These are phyloP conservation scores for Volvox africanus DNA, from an alignment of 139 green algal genomes.

Conservation along the genomic window DNA sequence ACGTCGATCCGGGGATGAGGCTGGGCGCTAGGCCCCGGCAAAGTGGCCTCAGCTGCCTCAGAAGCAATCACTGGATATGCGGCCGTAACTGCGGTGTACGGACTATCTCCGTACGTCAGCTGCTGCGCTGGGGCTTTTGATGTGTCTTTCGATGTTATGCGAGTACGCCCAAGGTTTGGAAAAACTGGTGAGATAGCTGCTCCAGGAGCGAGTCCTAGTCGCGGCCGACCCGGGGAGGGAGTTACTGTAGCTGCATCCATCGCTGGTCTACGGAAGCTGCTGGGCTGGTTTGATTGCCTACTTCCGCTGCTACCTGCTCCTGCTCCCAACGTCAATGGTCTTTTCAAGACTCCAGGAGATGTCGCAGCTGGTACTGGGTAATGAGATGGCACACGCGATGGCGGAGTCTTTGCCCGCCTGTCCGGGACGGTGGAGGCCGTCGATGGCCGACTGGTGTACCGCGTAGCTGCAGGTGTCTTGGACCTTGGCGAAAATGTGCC, in stretches of 20 bases:
- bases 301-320: too few relatives aligned
- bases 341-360: not conserved
- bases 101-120: not conserved
- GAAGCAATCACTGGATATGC: not conserved
- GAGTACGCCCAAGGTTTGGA: not conserved
- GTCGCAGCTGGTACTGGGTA: not conserved
- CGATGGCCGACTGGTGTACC: not conserved
- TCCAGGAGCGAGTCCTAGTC: not conserved
- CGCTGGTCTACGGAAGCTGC: too few relatives aligned
- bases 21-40: not conserved
- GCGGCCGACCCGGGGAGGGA: not conserved
- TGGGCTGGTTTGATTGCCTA: too few relatives aligned
- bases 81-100: not conserved
- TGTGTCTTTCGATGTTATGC: not conserved
- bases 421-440: not conserved
- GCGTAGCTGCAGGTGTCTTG: slow-evolving; percentile 11
- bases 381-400: not conserved
- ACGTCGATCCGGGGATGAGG: not conserved
- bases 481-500: not conserved
- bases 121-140: not conserved
- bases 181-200: not conserved
- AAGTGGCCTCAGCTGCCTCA: not conserved
- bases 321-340: not conserved
- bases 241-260: not conserved
- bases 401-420: not conserved